Evolutionary conservation across 2,329 filamentous ascomycete species (phyloP).

Genomic region (Fusarium musae): DNA sequence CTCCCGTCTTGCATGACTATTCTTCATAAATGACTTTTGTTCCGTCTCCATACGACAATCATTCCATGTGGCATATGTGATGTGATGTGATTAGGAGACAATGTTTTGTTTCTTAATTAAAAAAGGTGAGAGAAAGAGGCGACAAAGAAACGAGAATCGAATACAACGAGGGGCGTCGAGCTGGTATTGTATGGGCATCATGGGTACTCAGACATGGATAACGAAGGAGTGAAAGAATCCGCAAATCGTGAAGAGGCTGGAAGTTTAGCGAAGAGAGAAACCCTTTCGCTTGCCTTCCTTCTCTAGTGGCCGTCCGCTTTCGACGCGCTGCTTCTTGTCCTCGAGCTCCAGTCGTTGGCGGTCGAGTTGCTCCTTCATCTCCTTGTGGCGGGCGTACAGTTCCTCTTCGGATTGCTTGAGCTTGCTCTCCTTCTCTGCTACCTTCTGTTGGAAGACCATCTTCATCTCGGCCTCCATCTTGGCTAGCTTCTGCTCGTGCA

Average conservation of each 20-base stretch:
- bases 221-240: constrained; percentile 50
- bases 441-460: constrained; percentile 99
- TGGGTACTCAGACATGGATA: constrained; percentile 67
- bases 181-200: constrained; percentile 70
- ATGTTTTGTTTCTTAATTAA: constrained; percentile 53
- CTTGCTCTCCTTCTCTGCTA: constrained; percentile 99
- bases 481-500: constrained; percentile 99
- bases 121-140: constrained; percentile 51
- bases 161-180: constrained; percentile 64
- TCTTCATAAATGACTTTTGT: constrained; percentile 51
- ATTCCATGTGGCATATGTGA: constrained; percentile 49
- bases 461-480: constrained; percentile 99
- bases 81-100: constrained; percentile 48
- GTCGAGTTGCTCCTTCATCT: constrained; percentile 99
- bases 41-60: constrained; percentile 48
- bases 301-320: constrained; percentile 94
- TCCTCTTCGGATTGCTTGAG: constrained; percentile 99
- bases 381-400: constrained; percentile 95
- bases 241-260: constrained; percentile 36
- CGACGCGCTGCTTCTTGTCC: constrained; percentile 96
- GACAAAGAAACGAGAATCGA: constrained; percentile 56
- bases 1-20: constrained; percentile 49
- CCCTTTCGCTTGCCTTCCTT: constrained; percentile 99
- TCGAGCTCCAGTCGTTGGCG: constrained; percentile 94
- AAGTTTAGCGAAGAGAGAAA: constrained; percentile 91